Evolutionary conservation across 2,329 filamentous ascomycete genomes (phyloP).

Genomic region (Bimuria novae-zelandiae): DNA sequence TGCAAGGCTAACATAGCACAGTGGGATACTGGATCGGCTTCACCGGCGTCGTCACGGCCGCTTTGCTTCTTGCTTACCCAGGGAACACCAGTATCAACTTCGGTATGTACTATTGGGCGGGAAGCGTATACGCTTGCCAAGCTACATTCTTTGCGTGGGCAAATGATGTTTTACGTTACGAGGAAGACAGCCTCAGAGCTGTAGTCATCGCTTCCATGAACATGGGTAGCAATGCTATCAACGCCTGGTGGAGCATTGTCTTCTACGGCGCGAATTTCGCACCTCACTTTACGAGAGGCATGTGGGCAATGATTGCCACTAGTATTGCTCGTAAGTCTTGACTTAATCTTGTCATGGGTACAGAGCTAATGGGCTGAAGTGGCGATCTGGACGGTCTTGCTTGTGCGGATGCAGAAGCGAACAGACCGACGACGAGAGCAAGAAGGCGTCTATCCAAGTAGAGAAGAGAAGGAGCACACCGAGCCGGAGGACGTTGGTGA

Average conservation of each 20-base stretch:
- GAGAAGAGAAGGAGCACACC: constrained; percentile 12
- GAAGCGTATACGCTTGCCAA: constrained; percentile 72
- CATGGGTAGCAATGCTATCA: constrained; percentile 68
- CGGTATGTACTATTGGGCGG: constrained; percentile 71
- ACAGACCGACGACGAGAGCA: constrained; percentile 43
- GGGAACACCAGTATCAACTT: constrained; percentile 61
- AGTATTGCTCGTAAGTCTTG: constrained; percentile 55
- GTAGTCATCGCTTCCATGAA: constrained; percentile 77
- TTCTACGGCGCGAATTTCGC: constrained; percentile 72
- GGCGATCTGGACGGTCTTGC: constrained; percentile 61
- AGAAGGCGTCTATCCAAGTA: constrained; percentile 5
- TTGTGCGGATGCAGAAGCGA: constrained; percentile 54
- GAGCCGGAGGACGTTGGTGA: not conserved
- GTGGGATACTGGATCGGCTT: constrained; percentile 63
- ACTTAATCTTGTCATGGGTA: not conserved
- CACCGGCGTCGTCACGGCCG: constrained; percentile 66
- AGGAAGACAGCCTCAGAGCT: constrained; percentile 66
- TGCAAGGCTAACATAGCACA: constrained; percentile 13
- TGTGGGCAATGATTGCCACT: constrained; percentile 73
- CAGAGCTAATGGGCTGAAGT: constrained; percentile 38
- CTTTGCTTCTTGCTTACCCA: constrained; percentile 62
- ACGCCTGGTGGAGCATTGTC: constrained; percentile 74
- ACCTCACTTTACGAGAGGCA: constrained; percentile 69
- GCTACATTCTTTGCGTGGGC: constrained; percentile 78
- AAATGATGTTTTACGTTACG: constrained; percentile 69